phyloP scores from a whole-genome alignment of 202 grass and related monocot species.

The Brachypodium distachyon region DNA sequence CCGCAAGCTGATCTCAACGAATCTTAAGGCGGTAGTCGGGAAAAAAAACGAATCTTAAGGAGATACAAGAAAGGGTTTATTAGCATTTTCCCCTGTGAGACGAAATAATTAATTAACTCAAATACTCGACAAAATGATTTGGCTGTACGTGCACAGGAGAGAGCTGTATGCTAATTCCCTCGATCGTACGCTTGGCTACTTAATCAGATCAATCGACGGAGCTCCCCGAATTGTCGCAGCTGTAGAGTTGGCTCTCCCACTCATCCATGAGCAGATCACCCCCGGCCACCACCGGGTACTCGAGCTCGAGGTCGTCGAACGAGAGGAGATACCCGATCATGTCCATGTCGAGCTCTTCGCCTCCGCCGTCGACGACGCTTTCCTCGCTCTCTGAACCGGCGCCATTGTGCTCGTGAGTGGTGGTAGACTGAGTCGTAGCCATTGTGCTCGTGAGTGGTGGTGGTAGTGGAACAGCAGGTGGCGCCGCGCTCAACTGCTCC shows the following conservation, averaged over 20 bases:
- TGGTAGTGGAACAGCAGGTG: neutral
- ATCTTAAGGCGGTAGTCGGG: too few relatives aligned
- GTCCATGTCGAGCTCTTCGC: neutral
- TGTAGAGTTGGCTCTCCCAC: constrained; percentile 22
- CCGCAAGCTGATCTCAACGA: too few relatives aligned
- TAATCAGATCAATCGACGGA: neutral
- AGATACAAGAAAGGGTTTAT: too few relatives aligned
- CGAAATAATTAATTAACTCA: neutral
- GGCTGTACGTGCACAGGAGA: neutral
- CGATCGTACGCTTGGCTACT: neutral
- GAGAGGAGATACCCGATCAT: constrained; percentile 5
- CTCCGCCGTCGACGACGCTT: constrained; percentile 8
- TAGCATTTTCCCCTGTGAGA: neutral
- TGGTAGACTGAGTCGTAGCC: too few relatives aligned
- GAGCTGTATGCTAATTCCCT: neutral
- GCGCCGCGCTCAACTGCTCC: neutral
- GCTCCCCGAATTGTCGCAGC: neutral
- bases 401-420: too few relatives aligned
- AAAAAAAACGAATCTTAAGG: neutral
- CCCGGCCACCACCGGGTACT: neutral
- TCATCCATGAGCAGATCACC: constrained; percentile 11
- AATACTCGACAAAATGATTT: neutral
- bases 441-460: too few relatives aligned
- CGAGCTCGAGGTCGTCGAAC: constrained; percentile 22
- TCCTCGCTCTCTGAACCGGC: constrained; percentile 19